Evolutionary conservation across 345 rosid genomes (phyloP), one percentile per base, ranked within the genome.

Genomic region (Camelina laxa): DNA sequence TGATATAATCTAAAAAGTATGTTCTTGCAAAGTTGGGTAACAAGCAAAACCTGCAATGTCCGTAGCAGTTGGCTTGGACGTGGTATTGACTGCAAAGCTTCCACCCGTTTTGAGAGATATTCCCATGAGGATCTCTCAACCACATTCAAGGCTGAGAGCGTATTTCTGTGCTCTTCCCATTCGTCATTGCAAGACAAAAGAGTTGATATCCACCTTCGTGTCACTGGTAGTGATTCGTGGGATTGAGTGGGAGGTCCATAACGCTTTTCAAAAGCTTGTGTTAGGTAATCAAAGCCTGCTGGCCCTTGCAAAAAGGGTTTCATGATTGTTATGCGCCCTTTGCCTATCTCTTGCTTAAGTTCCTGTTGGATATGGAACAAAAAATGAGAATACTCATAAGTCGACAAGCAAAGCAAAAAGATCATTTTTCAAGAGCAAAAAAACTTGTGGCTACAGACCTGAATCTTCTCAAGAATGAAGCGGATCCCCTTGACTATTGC

Each of bases 61-160:
- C 6, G 67, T 31, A 50, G 70, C 75, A 68, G 69, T 75, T 53
- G 79, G 49, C 2, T 65, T 21, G 0, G 74, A 60, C 57, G 53
- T 19, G 5, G 72, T 72, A 70, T 64, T 44, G 62, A 51, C 76
- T 63, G 74, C 22, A 70, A 86, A 84, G 81, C 82, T 84, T 74
- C 97, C 96, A 49, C 99, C 99, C 1, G 96, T 87, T 84, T 82
- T 88, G 7, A 94, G 88, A 15, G 93, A 86, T 14, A 80, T 80
- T 12, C 73, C 85, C 49, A 16, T 74, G 58, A 85, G n/a, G 88
- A 74, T 80, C 81, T 77, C 53, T 67, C 87, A 51, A 62, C 81
- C 36, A 70, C 76, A 33, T 27, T 64, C 81, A 89, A 45, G 58
- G 83, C 80, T 33, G 86, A 83, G 24, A 88, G 77, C 67, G 74